Percentiles rank a stretch among this genome's conserved stretches.
Conservation (phyloP, 2,329 filamentous ascomycete genomes). For the Ophiostoma perfectum region DNA sequence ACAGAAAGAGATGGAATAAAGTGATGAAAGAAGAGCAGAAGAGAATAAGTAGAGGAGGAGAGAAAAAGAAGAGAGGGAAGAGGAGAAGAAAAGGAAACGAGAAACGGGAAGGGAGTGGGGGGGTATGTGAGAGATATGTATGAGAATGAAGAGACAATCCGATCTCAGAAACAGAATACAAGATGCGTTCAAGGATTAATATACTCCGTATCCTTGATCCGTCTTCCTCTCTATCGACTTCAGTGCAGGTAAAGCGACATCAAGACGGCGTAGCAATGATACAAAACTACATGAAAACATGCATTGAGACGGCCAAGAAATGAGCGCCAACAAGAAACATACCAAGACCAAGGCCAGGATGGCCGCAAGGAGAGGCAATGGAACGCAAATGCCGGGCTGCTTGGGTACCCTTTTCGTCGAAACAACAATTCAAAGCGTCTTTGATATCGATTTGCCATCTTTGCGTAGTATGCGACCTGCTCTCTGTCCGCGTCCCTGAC, state of each 20-base stretch:
- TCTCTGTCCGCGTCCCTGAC: conserved; percentile 6
- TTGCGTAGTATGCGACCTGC: not conserved
- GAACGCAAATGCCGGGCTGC: too few relatives aligned
- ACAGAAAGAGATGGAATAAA: too few relatives aligned
- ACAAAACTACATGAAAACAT: not conserved
- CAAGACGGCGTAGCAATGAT: not conserved
- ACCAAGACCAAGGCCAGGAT: conserved; percentile 8
- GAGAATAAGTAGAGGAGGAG: conserved; percentile 15
- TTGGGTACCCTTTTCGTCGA: not conserved
- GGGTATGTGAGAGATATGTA: conserved; percentile 9
- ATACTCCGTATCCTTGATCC: not conserved
- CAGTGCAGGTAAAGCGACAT: too few relatives aligned
- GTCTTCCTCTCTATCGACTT: not conserved
- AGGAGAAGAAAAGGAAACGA: conserved; percentile 19
- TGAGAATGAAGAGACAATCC: not conserved
- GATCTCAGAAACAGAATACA: not conserved
- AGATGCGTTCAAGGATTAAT: not conserved
- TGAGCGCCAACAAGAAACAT: conserved; percentile 7
- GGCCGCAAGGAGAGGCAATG: not conserved
- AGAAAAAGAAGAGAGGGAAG: conserved; percentile 14
- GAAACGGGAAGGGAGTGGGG: conserved; percentile 3
- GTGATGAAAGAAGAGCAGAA: conserved; percentile 5
- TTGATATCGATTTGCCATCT: not conserved
- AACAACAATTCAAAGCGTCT: not conserved
- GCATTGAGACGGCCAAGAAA: conserved; percentile 2